Percentiles rank a stretch among this genome's conserved stretches.
phyloP scores from a whole-genome alignment of 192 early-diverging fungal genomes.

The Entomortierella lignicola region DNA sequence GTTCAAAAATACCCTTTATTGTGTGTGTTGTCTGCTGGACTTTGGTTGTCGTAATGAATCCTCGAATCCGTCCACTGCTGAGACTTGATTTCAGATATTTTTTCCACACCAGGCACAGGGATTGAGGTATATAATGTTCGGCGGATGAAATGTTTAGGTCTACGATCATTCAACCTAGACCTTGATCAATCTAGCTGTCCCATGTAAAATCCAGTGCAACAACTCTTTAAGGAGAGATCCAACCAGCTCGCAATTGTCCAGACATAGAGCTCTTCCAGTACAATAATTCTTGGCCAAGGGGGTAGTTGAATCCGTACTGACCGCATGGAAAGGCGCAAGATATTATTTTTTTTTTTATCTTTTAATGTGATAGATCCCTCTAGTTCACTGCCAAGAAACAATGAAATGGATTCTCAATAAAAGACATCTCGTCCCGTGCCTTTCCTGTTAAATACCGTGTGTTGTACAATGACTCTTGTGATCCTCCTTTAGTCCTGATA shows the following conservation, averaged over 20 bases:
- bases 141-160: not conserved
- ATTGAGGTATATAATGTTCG: too few relatives aligned
- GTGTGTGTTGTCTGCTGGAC: not conserved
- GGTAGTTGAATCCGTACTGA: not conserved
- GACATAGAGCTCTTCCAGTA: not conserved
- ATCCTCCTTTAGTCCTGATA: too few relatives aligned
- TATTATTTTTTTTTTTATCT: not conserved
- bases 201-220: too few relatives aligned
- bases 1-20: conserved; percentile 15
- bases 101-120: too few relatives aligned
- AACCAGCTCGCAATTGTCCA: too few relatives aligned
- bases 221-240: too few relatives aligned
- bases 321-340: not conserved
- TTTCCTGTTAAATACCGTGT: not conserved
- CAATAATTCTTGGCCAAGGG: not conserved
- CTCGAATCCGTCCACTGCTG: not conserved
- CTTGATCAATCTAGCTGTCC: not conserved
- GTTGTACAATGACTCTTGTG: too few relatives aligned
- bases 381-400: too few relatives aligned
- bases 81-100: too few relatives aligned
- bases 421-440: not conserved
- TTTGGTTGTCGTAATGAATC: not conserved
- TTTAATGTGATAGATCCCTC: not conserved
- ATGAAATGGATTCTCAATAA: not conserved
- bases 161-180: not conserved